Evolutionary conservation across 495 filamentous ascomycete species (phyloP), one percentile per base, ranked within the genome.

Genomic region (Aspergillus baeticus): DNA sequence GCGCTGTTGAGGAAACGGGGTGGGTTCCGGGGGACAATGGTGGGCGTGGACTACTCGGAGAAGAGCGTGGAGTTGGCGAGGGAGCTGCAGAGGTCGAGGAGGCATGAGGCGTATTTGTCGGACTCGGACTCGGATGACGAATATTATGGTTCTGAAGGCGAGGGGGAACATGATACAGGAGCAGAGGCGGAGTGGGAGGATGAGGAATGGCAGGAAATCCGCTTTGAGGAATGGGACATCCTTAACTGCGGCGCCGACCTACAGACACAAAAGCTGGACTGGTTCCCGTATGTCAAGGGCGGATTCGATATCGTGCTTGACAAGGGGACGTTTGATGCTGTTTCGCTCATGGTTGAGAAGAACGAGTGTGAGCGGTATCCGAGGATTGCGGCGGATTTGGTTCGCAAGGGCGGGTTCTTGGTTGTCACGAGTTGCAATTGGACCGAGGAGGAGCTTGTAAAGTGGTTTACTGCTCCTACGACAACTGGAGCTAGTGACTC

Each of bases 251-350:
- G 64, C 8, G 77, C 80, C 13, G 26, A 69, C 1, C 53, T 84
- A 0, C 54, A 66, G 0, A 64, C 60, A 1, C 61, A 71, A 47
- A 66, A 62, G 11, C 21, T 68, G 3, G 35, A 55, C 55, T 67
- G 72, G 69, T 71, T 72, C 59, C 60, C 74, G 21, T 63, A 69
- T 49, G 31, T 55, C 36, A 10, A 61, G 55, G 55, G 68, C 10
- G 82, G 85, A 0, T 97, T 91, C 68, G 91, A 97, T 72, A 81
- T 97, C 0, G 87, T 96, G 0, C 79, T 97, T 6, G 94, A 98
- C 71, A 98, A 98, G 68, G 94, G 94, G 21, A 98, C 94, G 1
- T 98, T 96, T 73, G 94, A 98, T 78, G 94, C 94, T 2, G 84
- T 98, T 6, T 87, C 84, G 37, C 72, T 98, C 17, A 71, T 67